Evolutionary conservation across 345 rosid genomes (phyloP).

Genomic region (Citrus sp.): DNA sequence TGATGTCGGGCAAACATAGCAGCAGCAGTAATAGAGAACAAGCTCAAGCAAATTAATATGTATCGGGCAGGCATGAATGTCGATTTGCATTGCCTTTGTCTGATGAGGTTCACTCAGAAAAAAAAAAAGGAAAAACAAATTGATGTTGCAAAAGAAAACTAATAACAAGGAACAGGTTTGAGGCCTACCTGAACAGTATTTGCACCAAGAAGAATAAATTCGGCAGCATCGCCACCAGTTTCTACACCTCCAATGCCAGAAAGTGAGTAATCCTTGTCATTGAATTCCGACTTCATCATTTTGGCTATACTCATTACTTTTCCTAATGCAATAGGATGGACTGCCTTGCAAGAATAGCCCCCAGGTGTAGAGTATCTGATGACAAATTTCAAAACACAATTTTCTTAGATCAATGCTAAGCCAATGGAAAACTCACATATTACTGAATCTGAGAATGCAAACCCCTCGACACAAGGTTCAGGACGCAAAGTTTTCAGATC

Average conservation of each 20-base stretch:
- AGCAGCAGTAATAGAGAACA: background rate
- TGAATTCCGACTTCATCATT: conserved; percentile 81
- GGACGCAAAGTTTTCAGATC: conserved; percentile 77
- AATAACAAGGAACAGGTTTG: background rate
- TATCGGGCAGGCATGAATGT: background rate
- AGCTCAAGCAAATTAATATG: background rate
- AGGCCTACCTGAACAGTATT: conserved; percentile 81
- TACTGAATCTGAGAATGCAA: conserved; percentile 27
- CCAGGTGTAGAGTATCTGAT: conserved; percentile 95
- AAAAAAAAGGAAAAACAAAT: too few species aligned
- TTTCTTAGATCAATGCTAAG: background rate
- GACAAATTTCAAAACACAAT: conserved; percentile 16
- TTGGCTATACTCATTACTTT: conserved; percentile 91
- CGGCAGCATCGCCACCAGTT: conserved; percentile 91
- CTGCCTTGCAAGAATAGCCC: conserved; percentile 92
- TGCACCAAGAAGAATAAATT: conserved; percentile 92
- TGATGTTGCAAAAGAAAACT: background rate
- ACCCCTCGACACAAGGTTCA: conserved; percentile 99
- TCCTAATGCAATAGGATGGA: conserved; percentile 89
- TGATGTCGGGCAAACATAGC: background rate
- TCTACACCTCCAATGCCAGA: conserved; percentile 97
- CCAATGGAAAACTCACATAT: background rate
- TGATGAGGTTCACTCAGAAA: too few species aligned
- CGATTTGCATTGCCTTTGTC: too few species aligned
- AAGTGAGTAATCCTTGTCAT: conserved; percentile 53